These are phyloP conservation scores for Psidium friedrichsthalianum DNA, from an alignment of 345 rosid species.

Conservation along the genomic window DNA sequence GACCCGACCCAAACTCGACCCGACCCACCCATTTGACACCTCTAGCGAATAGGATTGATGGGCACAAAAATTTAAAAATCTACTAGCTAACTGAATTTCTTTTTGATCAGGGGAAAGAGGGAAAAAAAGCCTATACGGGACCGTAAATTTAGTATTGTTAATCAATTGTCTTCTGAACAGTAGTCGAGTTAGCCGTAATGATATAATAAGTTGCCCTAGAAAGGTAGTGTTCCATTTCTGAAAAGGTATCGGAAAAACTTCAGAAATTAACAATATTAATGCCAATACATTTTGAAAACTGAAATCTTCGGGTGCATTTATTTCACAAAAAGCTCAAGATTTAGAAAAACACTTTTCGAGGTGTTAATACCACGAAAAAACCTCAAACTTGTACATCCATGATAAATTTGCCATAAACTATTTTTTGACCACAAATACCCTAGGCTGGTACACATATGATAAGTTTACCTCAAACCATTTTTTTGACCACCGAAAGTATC, in stretches of 20 bases:
- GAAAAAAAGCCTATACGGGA: no score
- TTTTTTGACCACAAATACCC: no score
- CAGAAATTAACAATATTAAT: background rate
- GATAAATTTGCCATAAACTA: no score
- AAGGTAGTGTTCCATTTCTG: background rate
- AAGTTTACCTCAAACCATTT: no score
- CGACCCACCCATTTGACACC: no score
- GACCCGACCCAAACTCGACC: no score
- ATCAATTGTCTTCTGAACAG: background rate
- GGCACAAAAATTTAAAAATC: background rate
- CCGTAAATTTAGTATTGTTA: background rate
- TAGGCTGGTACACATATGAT: fast-evolving
- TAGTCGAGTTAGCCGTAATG: background rate
- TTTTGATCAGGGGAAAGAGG: background rate
- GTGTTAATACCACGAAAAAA: no score
- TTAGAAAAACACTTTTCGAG: no score
- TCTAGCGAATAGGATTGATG: background rate
- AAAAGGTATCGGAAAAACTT: background rate
- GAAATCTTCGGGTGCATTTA: background rate
- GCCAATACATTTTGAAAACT: background rate
- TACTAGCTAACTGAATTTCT: background rate
- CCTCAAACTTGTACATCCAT: no score
- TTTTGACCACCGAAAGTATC: no score
- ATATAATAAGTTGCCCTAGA: background rate
- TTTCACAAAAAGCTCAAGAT: background rate